A percentile compares a stretch with the other conserved stretches of the same genome.
These are phyloP conservation scores for Dothistroma septosporum DNA, from an alignment of 2,329 filamentous ascomycete species.

Conservation along the genomic window DNA sequence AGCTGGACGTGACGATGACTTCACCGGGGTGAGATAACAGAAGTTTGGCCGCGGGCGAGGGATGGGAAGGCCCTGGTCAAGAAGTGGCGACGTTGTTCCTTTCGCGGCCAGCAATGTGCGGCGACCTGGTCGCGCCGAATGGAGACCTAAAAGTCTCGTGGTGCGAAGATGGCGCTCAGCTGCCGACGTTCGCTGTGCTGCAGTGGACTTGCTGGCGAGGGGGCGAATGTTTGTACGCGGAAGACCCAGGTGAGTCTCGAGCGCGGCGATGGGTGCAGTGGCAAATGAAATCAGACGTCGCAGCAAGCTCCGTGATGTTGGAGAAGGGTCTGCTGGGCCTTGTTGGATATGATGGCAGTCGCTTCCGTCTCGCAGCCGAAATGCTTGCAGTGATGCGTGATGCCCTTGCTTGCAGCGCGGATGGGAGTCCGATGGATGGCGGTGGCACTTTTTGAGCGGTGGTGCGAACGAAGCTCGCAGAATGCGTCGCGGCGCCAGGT, in stretches of 20 bases:
- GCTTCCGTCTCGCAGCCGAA: neutral
- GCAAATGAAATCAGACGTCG: constrained; percentile 1
- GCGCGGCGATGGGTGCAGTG: neutral
- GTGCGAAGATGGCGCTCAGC: neutral
- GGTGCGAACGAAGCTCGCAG: neutral
- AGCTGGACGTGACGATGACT: neutral
- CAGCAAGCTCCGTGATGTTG: neutral
- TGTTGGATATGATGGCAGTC: neutral
- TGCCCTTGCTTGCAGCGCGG: neutral
- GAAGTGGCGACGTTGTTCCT: neutral
- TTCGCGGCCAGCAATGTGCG: neutral
- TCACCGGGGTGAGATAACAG: neutral
- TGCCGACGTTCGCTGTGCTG: neutral
- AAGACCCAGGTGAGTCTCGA: neutral
- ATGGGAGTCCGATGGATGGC: neutral
- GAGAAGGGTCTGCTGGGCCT: neutral
- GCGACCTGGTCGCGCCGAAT: neutral
- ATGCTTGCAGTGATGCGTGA: neutral
- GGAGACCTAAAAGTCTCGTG: constrained; percentile 12
- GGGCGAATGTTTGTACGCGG: neutral
- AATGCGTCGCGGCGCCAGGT: neutral
- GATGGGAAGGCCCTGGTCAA: neutral
- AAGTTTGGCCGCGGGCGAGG: constrained; percentile 2
- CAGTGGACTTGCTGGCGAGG: neutral
- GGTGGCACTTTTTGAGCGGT: neutral